phyloP scores from a whole-genome alignment of 148 eudicot species.

The Amaranthus cruentus region DNA sequence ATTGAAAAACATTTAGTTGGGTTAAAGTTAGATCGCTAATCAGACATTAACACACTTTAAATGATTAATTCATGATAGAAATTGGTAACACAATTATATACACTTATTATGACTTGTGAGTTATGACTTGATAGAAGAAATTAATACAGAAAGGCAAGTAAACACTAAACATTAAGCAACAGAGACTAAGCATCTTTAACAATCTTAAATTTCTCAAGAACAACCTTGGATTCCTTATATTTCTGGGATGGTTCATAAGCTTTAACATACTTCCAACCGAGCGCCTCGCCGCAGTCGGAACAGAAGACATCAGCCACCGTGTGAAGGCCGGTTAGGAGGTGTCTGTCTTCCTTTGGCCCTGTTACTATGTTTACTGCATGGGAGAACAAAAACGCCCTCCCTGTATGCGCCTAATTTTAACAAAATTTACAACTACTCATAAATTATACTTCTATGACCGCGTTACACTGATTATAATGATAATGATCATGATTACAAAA shows the following conservation, averaged over 20 bases:
- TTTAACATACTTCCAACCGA: conserved; percentile 56
- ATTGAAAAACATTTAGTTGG: no score
- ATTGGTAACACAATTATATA: no score
- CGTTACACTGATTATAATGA: no score
- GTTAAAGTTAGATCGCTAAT: no score
- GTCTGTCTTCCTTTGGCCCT: conserved; percentile 44
- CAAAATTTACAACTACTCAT: neutral
- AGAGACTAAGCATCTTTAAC: conserved; percentile 19
- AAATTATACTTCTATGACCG: neutral
- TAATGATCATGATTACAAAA: no score
- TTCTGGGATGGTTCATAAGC: conserved; percentile 37
- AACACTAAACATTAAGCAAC: no score
- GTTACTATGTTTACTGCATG: conserved; percentile 38
- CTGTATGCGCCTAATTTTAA: conserved; percentile 26
- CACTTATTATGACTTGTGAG: no score
- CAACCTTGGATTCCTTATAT: conserved; percentile 48
- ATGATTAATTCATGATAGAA: no score
- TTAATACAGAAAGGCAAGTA: no score
- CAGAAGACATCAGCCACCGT: conserved; percentile 51
- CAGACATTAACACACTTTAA: no score
- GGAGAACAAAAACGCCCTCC: conserved; percentile 51
- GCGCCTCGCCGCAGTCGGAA: conserved; percentile 35
- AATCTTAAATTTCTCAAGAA: conserved; percentile 44
- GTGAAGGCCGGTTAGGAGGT: conserved; percentile 49
- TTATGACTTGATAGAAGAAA: no score